Base-by-base conservation (phyloP, 345 rosid species). In the Brassica nigra region DNA sequence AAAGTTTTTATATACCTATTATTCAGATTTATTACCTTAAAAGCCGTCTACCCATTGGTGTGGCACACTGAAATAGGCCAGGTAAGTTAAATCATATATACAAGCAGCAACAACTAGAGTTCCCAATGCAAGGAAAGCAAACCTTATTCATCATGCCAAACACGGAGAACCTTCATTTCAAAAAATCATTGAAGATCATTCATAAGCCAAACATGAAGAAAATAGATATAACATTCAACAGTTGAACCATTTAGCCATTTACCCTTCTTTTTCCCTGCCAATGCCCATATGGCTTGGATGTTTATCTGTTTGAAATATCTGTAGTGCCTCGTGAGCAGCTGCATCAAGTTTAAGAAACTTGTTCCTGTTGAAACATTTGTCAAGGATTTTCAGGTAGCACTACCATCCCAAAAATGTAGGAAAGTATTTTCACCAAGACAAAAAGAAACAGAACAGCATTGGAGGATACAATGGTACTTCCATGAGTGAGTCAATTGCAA, bases 201-300 rank as follows among this genome's bases (percentile, higher is more conserved):
- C 7, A n/a, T 28, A 31, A 65, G 78, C 6, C 72, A 75, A 65
- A 59, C 63, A 31, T 78, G 52, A 30, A 76, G 54, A 63, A 61
- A 54, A 44, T 8, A 82, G 5, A 42, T 6, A 75, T 36, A 39
- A 72, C 8, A 2, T 65, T 76, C 55, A 54, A 81, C 33, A 65
- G 18, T 30, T 71, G 37, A 62, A 58, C 58, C 49, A 42, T 47
- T 79, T 87, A 92, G 64, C 47, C 52, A 34, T 39, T 78, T 88
- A 95, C 99, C 99, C 99, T 89, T 95, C 98, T 81, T 95, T 95
- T 79, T 97, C 95, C 86, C 99, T 85, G 66, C 99, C 99, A 75
- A 95, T 95, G 80, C 99, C 99, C 97, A 95, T 93, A 84, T 93
- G 96, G 84, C 99, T 95, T 78, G 99, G 99, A 87, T 95, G 99